Base-by-base conservation (phyloP, 371 early-diverging fungal genomes). In the Mortierella sp. region DNA sequence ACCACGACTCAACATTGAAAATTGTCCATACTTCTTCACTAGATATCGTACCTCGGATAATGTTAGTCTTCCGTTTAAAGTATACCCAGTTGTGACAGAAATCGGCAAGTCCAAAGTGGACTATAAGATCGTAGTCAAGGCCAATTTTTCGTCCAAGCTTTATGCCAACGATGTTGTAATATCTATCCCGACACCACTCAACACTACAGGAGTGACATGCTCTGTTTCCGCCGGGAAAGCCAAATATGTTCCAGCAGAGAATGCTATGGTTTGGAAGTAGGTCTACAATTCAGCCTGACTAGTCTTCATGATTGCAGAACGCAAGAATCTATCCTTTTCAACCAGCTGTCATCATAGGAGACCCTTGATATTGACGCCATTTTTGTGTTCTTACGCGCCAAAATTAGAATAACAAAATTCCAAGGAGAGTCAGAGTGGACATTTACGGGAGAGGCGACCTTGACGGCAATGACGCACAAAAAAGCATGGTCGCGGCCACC, bases 401-500 rank as follows among this genome's bases (percentile, higher is more conserved):
- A n/a, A n/a, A n/a, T n/a, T 57, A 95, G 94, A 71, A 94, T 96
- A 59, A 83, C 90, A 37, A 87, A 92, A 25, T 94, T 96, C 87
- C 94, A 93, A 70, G 95, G 95, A 4, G 91, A 91, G 66, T 87
- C 90, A 23, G 96, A 96, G 77, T 89, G 85, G 62, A 85, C 87
- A 30, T 77, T 95, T 53, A 89, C 86, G 55, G 92, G 89, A 16
- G 92, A 93, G 51, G 94, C 91, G 21, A 89, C 90, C 57, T 75
- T 94, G 60, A 88, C 93, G 21, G 76, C 89, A 0, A 93, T 92
- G 80, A 94, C 92, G 9, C 85, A 86, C 59, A 92, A 91, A 62
- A 93, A 93, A 73, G 90, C 90, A 43, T 96, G 95, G 96, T 91
- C 94, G 30, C 87, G 94, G 65, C 95, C 96, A 18, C 96, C 95